Conservation (phyloP, 306 rosid species). For the Trifolium dubium region DNA sequence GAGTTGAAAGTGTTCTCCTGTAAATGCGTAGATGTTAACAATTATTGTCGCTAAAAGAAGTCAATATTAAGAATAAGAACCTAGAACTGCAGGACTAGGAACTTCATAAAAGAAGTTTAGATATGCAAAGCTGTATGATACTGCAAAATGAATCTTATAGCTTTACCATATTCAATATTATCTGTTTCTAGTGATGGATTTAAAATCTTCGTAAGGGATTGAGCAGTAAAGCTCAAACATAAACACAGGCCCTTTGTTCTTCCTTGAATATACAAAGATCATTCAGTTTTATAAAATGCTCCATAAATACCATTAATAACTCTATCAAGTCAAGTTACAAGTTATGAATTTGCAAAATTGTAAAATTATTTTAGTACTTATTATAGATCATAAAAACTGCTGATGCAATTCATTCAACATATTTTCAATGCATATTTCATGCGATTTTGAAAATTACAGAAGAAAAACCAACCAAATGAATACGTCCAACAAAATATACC, state of each 20-base stretch:
- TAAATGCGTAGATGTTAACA: background rate
- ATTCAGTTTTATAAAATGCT: background rate
- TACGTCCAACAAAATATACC: background rate
- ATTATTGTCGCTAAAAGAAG: conserved; percentile 18
- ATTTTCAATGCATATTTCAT: background rate
- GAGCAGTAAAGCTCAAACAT: conserved; percentile 16
- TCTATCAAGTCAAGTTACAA: too few species aligned
- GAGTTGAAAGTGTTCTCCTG: conserved; percentile 85
- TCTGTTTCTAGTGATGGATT: conserved; percentile 4
- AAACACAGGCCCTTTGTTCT: background rate
- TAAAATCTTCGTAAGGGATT: background rate
- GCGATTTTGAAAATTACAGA: background rate
- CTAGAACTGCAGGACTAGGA: background rate
- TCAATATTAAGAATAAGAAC: conserved; percentile 21
- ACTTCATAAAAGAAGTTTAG: background rate
- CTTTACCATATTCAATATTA: background rate
- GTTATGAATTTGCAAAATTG: too few species aligned
- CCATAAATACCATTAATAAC: too few species aligned
- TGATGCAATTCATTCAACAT: conserved; percentile 15
- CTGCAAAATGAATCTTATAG: too few species aligned
- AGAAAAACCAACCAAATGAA: too few species aligned
- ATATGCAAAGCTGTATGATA: background rate
- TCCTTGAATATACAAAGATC: background rate
- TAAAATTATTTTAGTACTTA: background rate
- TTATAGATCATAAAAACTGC: background rate